phyloP scores from a whole-genome alignment of 2,329 filamentous ascomycete genomes.

The Chrysoporthe austroafricana region DNA sequence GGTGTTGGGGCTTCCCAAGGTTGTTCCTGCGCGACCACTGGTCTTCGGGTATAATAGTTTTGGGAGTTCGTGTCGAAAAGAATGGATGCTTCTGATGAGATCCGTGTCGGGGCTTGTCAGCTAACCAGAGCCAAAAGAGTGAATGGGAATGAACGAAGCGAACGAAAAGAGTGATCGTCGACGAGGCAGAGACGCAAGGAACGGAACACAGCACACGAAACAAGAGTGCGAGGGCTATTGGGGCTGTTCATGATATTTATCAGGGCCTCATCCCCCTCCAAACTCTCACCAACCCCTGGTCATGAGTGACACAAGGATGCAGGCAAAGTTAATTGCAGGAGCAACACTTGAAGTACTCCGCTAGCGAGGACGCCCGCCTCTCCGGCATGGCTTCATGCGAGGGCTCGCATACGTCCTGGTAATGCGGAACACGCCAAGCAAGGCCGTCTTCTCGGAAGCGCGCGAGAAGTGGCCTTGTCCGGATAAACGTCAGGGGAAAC shows the following conservation, averaged over 20 bases:
- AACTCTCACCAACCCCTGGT: background rate
- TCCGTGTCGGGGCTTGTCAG: slow-evolving; percentile 21
- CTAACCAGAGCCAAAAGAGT: slow-evolving; percentile 29
- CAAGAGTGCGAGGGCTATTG: background rate
- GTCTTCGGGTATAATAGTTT: background rate
- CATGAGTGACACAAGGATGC: slow-evolving; percentile 16
- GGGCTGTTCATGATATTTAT: slow-evolving; percentile 24
- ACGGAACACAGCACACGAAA: background rate
- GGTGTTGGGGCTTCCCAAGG: too few species aligned
- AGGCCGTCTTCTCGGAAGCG: slow-evolving; percentile 20
- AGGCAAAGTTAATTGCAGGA: slow-evolving; percentile 25
- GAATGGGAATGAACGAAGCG: slow-evolving; percentile 27
- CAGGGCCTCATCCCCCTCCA: background rate
- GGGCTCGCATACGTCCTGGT: slow-evolving; percentile 2
- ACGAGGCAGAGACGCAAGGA: slow-evolving; percentile 16
- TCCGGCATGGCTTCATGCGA: slow-evolving; percentile 1
- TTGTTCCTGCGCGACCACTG: slow-evolving; percentile 1
- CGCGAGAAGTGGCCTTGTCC: slow-evolving; percentile 18
- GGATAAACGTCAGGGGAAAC: slow-evolving; percentile 22
- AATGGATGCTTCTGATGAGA: slow-evolving; percentile 27
- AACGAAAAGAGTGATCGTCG: slow-evolving; percentile 25
- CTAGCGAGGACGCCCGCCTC: slow-evolving; percentile 6
- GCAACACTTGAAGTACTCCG: slow-evolving; percentile 18
- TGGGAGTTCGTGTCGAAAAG: slow-evolving; percentile 16
- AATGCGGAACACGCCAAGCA: slow-evolving; percentile 16